Conservation (phyloP, 164 flowering plant genomes). For the Platanus orientalis region DNA sequence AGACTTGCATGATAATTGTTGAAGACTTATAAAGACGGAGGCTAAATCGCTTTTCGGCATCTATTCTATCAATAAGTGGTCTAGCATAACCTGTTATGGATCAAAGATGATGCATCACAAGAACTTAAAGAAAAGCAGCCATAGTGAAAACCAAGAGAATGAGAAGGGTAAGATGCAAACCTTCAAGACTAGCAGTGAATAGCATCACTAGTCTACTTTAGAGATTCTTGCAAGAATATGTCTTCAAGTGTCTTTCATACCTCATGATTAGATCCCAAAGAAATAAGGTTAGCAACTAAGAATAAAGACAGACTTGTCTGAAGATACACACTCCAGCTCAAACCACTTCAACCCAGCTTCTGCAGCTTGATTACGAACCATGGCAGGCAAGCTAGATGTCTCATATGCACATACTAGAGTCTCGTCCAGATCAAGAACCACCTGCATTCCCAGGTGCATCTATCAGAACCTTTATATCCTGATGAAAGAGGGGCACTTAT, state of each 20-base stretch:
- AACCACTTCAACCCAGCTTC: conserved; percentile 92
- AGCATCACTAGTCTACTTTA: conserved; percentile 64
- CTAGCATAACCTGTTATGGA: conserved; percentile 77
- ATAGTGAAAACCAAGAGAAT: neutral
- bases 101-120: conserved; percentile 6
- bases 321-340: conserved; percentile 85
- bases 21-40: conserved; percentile 86
- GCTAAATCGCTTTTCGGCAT: conserved; percentile 47
- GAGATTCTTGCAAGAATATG: conserved; percentile 52
- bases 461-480: neutral
- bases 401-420: conserved; percentile 94
- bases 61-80: conserved; percentile 87
- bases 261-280: neutral
- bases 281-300: conserved; percentile 4
- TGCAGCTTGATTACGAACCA: conserved; percentile 63
- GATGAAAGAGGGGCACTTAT: neutral
- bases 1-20: conserved; percentile 78
- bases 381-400: conserved; percentile 70
- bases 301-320: conserved; percentile 55
- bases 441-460: conserved; percentile 36
- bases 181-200: conserved; percentile 99
- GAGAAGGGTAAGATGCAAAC: conserved; percentile 30
- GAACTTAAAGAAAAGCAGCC: conserved; percentile 5
- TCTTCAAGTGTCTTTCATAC: neutral
- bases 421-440: conserved; percentile 95